Conservation (phyloP, 2,329 filamentous ascomycete genomes). For the Colletotrichum sp. region DNA sequence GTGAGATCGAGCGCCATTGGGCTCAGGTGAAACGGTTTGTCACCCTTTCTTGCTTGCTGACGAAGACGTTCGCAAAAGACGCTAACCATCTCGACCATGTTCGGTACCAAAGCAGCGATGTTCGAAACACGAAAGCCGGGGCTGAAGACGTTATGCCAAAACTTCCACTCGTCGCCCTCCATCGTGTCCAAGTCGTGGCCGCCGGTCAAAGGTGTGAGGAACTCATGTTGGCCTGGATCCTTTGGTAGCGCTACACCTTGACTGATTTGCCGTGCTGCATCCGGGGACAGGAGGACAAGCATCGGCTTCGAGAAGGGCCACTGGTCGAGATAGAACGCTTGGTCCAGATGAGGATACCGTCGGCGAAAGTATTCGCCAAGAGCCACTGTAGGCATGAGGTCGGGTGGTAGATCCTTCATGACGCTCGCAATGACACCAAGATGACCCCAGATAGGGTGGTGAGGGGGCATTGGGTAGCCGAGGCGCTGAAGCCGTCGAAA, state of each 20-base stretch:
- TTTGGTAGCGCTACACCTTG: slow-evolving; percentile 26
- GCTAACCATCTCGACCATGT: slow-evolving; percentile 40
- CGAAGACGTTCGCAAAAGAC: slow-evolving; percentile 30
- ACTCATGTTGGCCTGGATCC: slow-evolving; percentile 21
- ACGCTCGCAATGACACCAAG: not conserved
- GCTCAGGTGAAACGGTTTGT: slow-evolving; percentile 24
- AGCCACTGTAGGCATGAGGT: not conserved
- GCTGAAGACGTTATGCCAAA: slow-evolving; percentile 36
- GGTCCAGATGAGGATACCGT: not conserved
- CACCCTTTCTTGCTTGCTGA: slow-evolving; percentile 28
- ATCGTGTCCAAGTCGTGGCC: slow-evolving; percentile 34
- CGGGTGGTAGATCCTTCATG: not conserved
- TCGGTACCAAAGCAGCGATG: slow-evolving; percentile 36
- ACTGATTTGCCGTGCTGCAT: slow-evolving; percentile 13
- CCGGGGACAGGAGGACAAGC: not conserved
- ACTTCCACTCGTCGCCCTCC: slow-evolving; percentile 31
- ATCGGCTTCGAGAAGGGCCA: not conserved
- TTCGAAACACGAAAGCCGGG: slow-evolving; percentile 41
- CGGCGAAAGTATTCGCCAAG: not conserved
- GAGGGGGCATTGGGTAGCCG: not conserved
- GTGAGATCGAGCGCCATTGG: not conserved
- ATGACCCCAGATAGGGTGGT: not conserved
- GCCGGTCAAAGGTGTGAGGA: slow-evolving; percentile 37
- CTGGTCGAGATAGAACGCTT: not conserved
- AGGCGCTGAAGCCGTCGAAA: not conserved